Evolutionary conservation across 306 rosid species (phyloP).

Genomic region (Lagenaria siceraria): DNA sequence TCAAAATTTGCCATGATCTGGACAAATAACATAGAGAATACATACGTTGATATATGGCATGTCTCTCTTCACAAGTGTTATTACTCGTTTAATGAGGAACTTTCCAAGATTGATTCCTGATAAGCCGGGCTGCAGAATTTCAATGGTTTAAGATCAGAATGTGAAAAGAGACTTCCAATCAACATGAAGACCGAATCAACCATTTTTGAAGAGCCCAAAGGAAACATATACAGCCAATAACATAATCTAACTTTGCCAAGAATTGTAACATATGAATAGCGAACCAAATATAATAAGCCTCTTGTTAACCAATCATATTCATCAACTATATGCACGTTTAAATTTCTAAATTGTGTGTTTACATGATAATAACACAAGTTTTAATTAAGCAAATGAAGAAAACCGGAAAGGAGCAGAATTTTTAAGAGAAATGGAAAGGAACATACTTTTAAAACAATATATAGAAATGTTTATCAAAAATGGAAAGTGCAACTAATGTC

Average conservation of each 20-base stretch:
- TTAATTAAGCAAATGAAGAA: background rate
- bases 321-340: background rate
- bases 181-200: background rate
- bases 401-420: background rate
- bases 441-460: background rate
- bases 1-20: background rate
- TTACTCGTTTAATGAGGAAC: slow-evolving; percentile 85
- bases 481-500: background rate
- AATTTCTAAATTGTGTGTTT: background rate
- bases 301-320: background rate
- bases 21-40: background rate
- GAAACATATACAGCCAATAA: background rate
- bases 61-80: slow-evolving; percentile 77
- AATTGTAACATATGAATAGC: background rate
- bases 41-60: slow-evolving; percentile 81
- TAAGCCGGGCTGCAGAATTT: slow-evolving; percentile 72
- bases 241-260: background rate
- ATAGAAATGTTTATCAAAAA: background rate
- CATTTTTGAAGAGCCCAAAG: background rate
- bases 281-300: background rate
- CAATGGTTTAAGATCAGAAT: slow-evolving; percentile 6
- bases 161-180: background rate
- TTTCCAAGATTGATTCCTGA: slow-evolving; percentile 88
- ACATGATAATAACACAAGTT: background rate
- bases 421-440: background rate